Base-by-base conservation (phyloP, 2,329 filamentous ascomycete genomes). In the Diaporthe batatas region DNA sequence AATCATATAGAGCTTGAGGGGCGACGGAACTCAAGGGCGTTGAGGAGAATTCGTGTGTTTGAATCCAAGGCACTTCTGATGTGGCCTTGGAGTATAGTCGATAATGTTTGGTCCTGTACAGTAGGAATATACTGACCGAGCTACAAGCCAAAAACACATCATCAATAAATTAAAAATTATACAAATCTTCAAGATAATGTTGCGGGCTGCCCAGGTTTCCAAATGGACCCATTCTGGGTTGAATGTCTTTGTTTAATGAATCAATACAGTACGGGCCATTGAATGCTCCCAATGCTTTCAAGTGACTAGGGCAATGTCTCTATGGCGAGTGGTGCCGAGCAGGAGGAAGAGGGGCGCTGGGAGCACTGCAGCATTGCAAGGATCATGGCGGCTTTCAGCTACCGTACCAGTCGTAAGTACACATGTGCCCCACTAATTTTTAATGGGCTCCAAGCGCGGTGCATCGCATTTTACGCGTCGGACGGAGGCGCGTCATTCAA, bases 61-160 rank as follows among this genome's bases (percentile, higher is more conserved):
- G n/a, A 39, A 53, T 6, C 47, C 54, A 47, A 44, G 16, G 62
- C 29, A 11, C 42, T 11, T 25, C n/a, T 25, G n/a, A 55, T n/a
- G 49, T 49, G 54, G 39, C 12, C 57, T 23, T 18, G 68, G n/a
- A 57, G 42, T 39, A 68, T 72, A 72, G 62, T 72, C 53, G 62
- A 42, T 72, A 72, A 72, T 72, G 54, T 72, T 68, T 72, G 70
- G 70, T 68, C 70, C 39, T 72, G 39, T 72, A 34, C 47, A 59
- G 53, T 58, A 71, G 58, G 69, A 65, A 49, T 6, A 39, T 47
- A 57, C 49, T 51, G 53, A 55, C 53, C 44, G 62, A 68, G 7
- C 25, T 53, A 53, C 62, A 53, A 67, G 47, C 47, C 62, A 53
- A 53, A 21, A 67, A 39, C 39, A 67, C 16, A 67, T 25, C 32